These are phyloP conservation scores for Lentinula sp. DNA, from an alignment of 768 basidiomycete genomes.

Conservation along the genomic window DNA sequence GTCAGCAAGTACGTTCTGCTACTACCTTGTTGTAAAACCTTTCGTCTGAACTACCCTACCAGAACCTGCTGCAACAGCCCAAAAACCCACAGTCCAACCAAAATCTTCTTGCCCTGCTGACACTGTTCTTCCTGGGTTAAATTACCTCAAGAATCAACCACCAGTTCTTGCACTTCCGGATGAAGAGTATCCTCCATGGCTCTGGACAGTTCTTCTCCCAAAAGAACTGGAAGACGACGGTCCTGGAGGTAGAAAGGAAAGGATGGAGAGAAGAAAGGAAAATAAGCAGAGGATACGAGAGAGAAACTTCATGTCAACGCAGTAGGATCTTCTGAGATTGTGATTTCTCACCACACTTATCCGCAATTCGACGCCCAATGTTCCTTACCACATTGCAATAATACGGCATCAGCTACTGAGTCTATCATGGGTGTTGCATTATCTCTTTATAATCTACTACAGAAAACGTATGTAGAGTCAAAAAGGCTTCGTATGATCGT, in stretches of 20 bases:
- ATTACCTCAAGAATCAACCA: constrained; percentile 77
- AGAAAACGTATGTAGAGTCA: no score
- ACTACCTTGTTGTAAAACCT: no score
- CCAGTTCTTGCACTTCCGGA: constrained; percentile 74
- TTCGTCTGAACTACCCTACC: constrained; percentile 4
- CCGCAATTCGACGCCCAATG: neutral
- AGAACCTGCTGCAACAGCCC: neutral
- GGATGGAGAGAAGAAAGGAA: constrained; percentile 47
- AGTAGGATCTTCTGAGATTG: constrained; percentile 28
- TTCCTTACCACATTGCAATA: no score
- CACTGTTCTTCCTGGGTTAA: constrained; percentile 73
- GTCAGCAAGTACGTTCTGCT: neutral
- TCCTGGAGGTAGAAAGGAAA: constrained; percentile 22
- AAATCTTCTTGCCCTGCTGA: constrained; percentile 65
- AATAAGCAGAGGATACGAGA: constrained; percentile 73
- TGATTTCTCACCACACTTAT: neutral
- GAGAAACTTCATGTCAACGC: constrained; percentile 81
- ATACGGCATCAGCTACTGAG: no score
- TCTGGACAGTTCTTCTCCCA: constrained; percentile 72
- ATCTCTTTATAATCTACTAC: no score
- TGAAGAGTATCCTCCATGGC: constrained; percentile 83
- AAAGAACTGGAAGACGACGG: constrained; percentile 41
- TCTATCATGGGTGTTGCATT: no score
- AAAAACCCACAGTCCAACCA: constrained; percentile 14
- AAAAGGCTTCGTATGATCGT: no score